These are phyloP conservation scores for Hypoxylon fuscum DNA, from an alignment of 495 filamentous ascomycete genomes.

Conservation along the genomic window DNA sequence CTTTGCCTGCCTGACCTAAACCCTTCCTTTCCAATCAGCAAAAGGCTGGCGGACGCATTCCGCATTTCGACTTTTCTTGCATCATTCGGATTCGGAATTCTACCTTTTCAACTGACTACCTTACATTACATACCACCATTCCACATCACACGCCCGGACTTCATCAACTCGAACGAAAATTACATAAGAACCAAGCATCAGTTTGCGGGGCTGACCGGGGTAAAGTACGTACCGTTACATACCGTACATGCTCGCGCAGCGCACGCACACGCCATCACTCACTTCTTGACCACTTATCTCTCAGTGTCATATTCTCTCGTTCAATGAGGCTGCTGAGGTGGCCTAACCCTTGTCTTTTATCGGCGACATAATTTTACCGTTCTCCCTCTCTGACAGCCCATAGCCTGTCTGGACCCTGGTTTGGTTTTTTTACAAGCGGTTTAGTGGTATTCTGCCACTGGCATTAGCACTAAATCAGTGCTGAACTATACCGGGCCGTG, in stretches of 20 bases:
- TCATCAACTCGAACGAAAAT: neutral
- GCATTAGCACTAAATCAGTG: constrained; percentile 21
- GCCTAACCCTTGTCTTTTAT: constrained; percentile 42
- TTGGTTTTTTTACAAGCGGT: constrained; percentile 1
- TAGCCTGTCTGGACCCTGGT: constrained; percentile 1
- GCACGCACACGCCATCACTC: neutral
- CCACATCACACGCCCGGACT: no score
- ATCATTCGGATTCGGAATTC: no score
- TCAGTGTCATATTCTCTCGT: neutral
- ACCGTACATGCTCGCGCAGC: neutral
- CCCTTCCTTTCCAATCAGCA: constrained; percentile 12
- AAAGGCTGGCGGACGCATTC: neutral
- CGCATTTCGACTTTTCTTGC: no score
- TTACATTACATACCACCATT: constrained; percentile 9
- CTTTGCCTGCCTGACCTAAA: no score
- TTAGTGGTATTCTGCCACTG: constrained; percentile 28
- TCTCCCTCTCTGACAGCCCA: constrained; percentile 22
- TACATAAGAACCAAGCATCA: neutral
- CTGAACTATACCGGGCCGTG: constrained; percentile 14
- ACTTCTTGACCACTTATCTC: constrained; percentile 27
- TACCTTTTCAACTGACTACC: neutral
- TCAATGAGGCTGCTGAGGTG: constrained; percentile 47
- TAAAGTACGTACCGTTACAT: constrained; percentile 15
- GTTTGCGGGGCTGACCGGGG: constrained; percentile 33
- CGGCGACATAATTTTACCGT: constrained; percentile 44